Conservation (phyloP, 345 rosid species). For the Salix dunnii region DNA sequence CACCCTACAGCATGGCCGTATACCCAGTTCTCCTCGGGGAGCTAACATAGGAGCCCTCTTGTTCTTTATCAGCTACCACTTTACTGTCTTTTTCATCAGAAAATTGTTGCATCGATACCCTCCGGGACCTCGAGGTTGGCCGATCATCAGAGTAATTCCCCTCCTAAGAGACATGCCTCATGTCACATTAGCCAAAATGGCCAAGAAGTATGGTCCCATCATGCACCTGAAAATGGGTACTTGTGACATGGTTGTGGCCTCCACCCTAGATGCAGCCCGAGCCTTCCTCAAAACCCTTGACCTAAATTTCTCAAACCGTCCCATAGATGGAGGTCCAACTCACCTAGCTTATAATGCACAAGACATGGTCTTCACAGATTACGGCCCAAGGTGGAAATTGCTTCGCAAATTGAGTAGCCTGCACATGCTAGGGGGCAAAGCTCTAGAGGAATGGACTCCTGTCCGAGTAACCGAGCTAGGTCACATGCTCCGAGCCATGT, state of each 20-base stretch:
- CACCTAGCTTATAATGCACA: constrained; percentile 53
- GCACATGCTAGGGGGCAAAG: constrained; percentile 62
- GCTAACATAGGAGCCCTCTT: constrained; percentile 13
- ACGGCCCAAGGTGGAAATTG: constrained; percentile 54
- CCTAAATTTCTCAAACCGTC: constrained; percentile 54
- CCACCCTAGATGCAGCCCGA: constrained; percentile 49
- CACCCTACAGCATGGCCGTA: neutral
- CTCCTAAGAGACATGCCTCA: constrained; percentile 58
- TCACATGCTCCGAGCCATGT: constrained; percentile 48
- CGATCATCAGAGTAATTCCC: constrained; percentile 52
- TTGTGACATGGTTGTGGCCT: constrained; percentile 48
- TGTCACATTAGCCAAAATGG: constrained; percentile 42
- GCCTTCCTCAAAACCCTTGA: constrained; percentile 57
- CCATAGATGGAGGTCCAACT: constrained; percentile 48
- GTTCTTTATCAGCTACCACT: constrained; percentile 26
- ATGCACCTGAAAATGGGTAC: constrained; percentile 56
- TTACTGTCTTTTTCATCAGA: constrained; percentile 12
- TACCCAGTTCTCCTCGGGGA: constrained; percentile 6
- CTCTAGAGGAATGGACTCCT: constrained; percentile 43
- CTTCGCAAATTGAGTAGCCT: constrained; percentile 54
- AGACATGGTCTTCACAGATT: constrained; percentile 59
- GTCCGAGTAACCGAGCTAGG: constrained; percentile 38
- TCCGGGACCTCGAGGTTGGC: constrained; percentile 58
- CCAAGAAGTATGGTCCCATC: constrained; percentile 50
- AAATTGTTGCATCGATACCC: constrained; percentile 26